Base-by-base conservation (phyloP, 2,329 filamentous ascomycete genomes). In the Phyllosticta citrichinensis region DNA sequence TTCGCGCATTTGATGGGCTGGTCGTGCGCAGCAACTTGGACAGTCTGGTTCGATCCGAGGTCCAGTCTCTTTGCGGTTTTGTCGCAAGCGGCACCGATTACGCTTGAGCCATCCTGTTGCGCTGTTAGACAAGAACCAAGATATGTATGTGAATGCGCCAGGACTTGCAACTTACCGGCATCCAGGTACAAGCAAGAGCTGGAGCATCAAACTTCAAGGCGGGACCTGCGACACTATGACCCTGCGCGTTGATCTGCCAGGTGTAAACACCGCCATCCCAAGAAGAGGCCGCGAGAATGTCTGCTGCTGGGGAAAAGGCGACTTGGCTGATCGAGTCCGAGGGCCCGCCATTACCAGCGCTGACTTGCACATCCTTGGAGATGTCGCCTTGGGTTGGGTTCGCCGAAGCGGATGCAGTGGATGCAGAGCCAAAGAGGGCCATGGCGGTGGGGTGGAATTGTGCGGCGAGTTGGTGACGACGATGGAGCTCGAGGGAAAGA, bases 191-290 rank as follows among this genome's bases (percentile, higher is more conserved):
- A 71, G 85, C 88, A 63, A 99, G 78, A 2, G 96, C 92, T 2
- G 92, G 91, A 53, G 83, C 89, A 66, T 91, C 87, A 75, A 95
- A 90, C 67, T 95, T 88, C 71, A 94, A 95, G 62, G 87, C 79
- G 64, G 91, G 91, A 70, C 92, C 93, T 56, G 91, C 91, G 72
- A 91, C 85, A 70, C 88, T 93, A 71, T 88, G 83, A 52, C 91
- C 91, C 66, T 85, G 85, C 61, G 76, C 77, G 65, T 87, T 85
- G 71, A 97, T 91, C 75, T 97, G 91, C 77, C 97, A 99, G 72
- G 99, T 93, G 70, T 92, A 88, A 65, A 97, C 91, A 74, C 96
- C 96, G 79, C 95, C 96, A 77, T 99, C 94, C 94, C 94, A 99
- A 68, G 91, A 96, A 55, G 91, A 80, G 40, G 97, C 89, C 24